These are phyloP conservation scores for Rhododendron williamsianum DNA, from an alignment of 148 eudicot species.

Conservation along the genomic window DNA sequence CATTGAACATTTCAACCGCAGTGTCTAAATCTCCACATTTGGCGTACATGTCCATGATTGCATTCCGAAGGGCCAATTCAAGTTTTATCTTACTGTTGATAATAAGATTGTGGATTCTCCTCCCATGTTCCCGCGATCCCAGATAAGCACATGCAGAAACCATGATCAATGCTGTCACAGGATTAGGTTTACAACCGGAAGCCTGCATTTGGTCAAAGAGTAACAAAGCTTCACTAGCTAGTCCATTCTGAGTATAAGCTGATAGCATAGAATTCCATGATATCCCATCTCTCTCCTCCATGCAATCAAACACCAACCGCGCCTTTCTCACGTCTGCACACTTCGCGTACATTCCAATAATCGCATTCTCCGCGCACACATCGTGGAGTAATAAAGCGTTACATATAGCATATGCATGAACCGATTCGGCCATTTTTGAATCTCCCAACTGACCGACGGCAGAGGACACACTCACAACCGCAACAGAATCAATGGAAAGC, in stretches of 20 bases:
- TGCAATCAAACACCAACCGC: slow-evolving; percentile 21
- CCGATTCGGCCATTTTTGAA: slow-evolving; percentile 13
- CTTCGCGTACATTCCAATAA: slow-evolving; percentile 34
- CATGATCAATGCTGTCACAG: slow-evolving; percentile 17
- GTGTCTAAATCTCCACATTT: slow-evolving; percentile 21
- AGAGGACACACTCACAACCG: slow-evolving; percentile 31
- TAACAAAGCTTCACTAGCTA: slow-evolving; percentile 23
- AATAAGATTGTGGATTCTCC: slow-evolving; percentile 17
- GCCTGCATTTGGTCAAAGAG: slow-evolving; percentile 19
- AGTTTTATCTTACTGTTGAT: neutral
- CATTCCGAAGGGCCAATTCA: slow-evolving; percentile 14
- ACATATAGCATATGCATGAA: slow-evolving; percentile 30
- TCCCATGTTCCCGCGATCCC: slow-evolving; percentile 16
- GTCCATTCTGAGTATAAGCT: slow-evolving; percentile 22
- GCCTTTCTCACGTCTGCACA: slow-evolving; percentile 35
- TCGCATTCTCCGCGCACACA: slow-evolving; percentile 27
- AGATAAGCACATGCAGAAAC: slow-evolving; percentile 24
- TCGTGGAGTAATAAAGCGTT: slow-evolving; percentile 20
- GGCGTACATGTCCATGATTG: slow-evolving; percentile 22
- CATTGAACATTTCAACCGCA: slow-evolving; percentile 5
- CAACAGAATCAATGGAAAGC: slow-evolving; percentile 21
- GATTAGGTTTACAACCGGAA: slow-evolving; percentile 8
- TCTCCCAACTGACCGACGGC: slow-evolving; percentile 26
- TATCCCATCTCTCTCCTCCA: slow-evolving; percentile 35
- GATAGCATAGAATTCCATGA: slow-evolving; percentile 43